Conservation (phyloP, 805 yeast genomes). For the Alloascoidea africana region DNA sequence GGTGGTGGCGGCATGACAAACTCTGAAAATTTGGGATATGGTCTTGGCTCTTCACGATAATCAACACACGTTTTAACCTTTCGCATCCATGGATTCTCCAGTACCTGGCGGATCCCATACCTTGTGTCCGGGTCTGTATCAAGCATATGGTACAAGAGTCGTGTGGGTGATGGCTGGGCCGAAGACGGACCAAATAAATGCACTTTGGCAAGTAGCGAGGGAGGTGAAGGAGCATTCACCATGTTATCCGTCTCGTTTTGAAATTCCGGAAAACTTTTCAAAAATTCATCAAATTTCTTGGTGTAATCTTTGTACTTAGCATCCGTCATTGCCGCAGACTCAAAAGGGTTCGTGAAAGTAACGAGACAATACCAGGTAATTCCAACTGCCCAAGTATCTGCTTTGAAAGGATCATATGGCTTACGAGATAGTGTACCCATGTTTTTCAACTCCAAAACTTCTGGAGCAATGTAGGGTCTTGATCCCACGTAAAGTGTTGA, state of each 20-base stretch:
- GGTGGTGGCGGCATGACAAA: no score
- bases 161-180: neutral
- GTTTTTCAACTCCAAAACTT: constrained; percentile 37
- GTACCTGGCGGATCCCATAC: neutral
- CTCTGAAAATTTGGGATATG: no score
- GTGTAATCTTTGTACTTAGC: constrained; percentile 41
- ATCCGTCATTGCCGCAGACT: constrained; percentile 28
- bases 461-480: constrained; percentile 86
- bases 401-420: constrained; percentile 46
- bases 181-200: neutral
- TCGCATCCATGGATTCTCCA: neutral
- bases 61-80: neutral
- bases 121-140: constrained; percentile 1
- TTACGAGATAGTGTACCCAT: no score
- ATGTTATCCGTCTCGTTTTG: neutral
- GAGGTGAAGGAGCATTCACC: no score
- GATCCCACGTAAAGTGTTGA: no score
- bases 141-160: neutral
- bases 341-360: constrained; percentile 46
- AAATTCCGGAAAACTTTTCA: constrained; percentile 6
- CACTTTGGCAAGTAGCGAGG: no score
- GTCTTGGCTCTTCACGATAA: no score
- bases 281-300: constrained; percentile 26
- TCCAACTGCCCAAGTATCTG: constrained; percentile 67
- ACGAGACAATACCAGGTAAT: constrained; percentile 46